These are phyloP conservation scores for Fusarium duplospermum DNA, from an alignment of 2,329 filamentous ascomycete species.

Conservation along the genomic window DNA sequence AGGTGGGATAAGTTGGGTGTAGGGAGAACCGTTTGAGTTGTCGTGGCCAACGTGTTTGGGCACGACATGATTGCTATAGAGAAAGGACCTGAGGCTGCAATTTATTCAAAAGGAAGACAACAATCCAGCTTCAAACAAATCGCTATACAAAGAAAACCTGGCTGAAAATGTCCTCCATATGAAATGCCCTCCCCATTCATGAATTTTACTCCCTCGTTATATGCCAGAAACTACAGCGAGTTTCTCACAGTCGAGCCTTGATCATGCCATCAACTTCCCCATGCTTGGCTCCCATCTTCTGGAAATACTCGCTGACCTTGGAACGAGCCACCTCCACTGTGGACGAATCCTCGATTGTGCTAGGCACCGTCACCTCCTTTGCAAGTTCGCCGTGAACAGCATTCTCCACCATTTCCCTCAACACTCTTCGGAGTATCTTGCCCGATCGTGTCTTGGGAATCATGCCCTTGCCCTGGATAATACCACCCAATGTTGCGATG, in stretches of 20 bases:
- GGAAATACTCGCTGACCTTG: constrained; percentile 82
- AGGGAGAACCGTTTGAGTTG: not conserved
- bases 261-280: constrained; percentile 59
- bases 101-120: constrained; percentile 5
- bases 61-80: not conserved
- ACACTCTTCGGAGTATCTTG: constrained; percentile 85
- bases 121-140: constrained; percentile 7
- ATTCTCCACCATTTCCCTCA: constrained; percentile 87
- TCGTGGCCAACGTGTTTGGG: not conserved
- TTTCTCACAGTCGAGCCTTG: constrained; percentile 63
- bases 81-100: not conserved
- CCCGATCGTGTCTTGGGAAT: constrained; percentile 94
- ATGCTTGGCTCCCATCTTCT: constrained; percentile 57
- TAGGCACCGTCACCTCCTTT: constrained; percentile 78
- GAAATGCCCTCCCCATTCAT: constrained; percentile 4
- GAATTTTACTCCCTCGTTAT: not conserved
- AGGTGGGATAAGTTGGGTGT: not conserved
- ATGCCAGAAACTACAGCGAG: not conserved
- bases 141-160: constrained; percentile 28
- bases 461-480: constrained; percentile 86
- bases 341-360: constrained; percentile 84
- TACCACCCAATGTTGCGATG: constrained; percentile 86
- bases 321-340: constrained; percentile 79
- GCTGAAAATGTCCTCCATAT: constrained; percentile 17
- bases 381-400: constrained; percentile 79